These are phyloP conservation scores for Xylaria intraflava DNA, from an alignment of 495 filamentous ascomycete genomes.

Conservation along the genomic window DNA sequence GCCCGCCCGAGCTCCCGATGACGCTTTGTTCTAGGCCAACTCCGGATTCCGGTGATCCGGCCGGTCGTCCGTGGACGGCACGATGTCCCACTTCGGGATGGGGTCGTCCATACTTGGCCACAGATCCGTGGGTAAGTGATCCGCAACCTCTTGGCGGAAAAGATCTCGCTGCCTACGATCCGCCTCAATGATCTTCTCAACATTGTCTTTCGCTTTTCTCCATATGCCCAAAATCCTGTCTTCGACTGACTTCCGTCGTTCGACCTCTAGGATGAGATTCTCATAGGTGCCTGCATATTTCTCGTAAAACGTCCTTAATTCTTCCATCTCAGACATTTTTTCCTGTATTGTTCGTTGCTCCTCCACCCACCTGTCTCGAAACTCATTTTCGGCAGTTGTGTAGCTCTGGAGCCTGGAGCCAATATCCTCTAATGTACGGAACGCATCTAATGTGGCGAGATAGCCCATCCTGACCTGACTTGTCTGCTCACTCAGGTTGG, in stretches of 20 bases:
- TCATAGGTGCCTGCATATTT: slow-evolving; percentile 79
- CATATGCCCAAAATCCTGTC: slow-evolving; percentile 66
- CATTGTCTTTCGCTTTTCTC: slow-evolving; percentile 63
- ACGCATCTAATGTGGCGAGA: slow-evolving; percentile 47
- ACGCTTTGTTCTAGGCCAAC: slow-evolving; percentile 22
- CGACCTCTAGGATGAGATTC: slow-evolving; percentile 73
- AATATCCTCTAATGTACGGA: slow-evolving; percentile 61
- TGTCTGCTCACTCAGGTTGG: slow-evolving; percentile 49
- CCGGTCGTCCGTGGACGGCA: slow-evolving; percentile 26
- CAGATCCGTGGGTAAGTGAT: slow-evolving; percentile 81
- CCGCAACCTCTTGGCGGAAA: slow-evolving; percentile 76
- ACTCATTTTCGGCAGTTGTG: slow-evolving; percentile 62
- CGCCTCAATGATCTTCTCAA: slow-evolving; percentile 67
- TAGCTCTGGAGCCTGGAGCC: slow-evolving; percentile 59
- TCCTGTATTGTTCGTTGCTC: slow-evolving; percentile 61
- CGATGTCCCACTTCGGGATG: slow-evolving; percentile 37
- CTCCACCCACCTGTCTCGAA: slow-evolving; percentile 66
- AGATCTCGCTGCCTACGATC: slow-evolving; percentile 69
- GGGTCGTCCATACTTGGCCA: slow-evolving; percentile 63
- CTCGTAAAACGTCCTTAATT: slow-evolving; percentile 69
- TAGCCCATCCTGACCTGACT: slow-evolving; percentile 47
- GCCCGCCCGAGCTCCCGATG: slow-evolving; percentile 16
- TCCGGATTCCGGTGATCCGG: slow-evolving; percentile 1
- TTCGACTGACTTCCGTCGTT: slow-evolving; percentile 61
- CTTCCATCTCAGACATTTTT: slow-evolving; percentile 66